A percentile compares a stretch with the other conserved stretches of the same genome.
phyloP scores from a whole-genome alignment of 2,329 filamentous ascomycete genomes.

The Seiridium cupressi region DNA sequence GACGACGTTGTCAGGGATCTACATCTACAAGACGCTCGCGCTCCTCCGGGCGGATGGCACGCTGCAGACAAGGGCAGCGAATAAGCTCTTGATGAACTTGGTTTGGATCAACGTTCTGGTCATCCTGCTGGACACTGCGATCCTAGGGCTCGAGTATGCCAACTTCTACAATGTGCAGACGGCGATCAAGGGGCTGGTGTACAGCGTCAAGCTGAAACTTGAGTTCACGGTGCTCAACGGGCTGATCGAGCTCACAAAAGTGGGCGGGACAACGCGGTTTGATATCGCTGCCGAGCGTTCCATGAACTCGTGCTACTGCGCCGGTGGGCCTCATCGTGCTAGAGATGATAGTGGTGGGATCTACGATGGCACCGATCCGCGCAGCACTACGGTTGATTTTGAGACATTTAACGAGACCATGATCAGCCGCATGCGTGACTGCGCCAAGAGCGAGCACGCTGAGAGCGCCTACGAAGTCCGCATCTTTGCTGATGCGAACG shows the following conservation, averaged over 20 bases:
- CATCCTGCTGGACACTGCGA: constrained; percentile 31
- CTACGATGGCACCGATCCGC: constrained; percentile 3
- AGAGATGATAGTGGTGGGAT: not conserved
- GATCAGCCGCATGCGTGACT: not conserved
- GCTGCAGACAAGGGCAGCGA: constrained; percentile 11
- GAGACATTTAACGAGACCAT: constrained; percentile 5
- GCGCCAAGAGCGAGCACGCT: not conserved
- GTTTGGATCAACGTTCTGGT: constrained; percentile 34
- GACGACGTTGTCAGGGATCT: constrained; percentile 42
- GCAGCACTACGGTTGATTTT: not conserved
- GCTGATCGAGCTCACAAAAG: constrained; percentile 13
- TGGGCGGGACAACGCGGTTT: not conserved
- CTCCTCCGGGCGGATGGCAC: not conserved
- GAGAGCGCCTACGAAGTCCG: constrained; percentile 4
- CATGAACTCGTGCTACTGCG: not conserved
- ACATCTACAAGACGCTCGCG: constrained; percentile 35
- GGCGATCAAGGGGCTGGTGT: constrained; percentile 18
- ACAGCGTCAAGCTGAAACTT: constrained; percentile 15
- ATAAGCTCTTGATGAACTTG: constrained; percentile 33
- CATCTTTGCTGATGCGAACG: not conserved
- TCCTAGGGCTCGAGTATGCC: constrained; percentile 17
- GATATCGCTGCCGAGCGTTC: not conserved
- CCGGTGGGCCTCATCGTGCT: not conserved
- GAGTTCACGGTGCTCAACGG: constrained; percentile 15
- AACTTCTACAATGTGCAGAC: constrained; percentile 17